Conservation (phyloP, 306 rosid genomes). For the Cicer pinnatifidum region DNA sequence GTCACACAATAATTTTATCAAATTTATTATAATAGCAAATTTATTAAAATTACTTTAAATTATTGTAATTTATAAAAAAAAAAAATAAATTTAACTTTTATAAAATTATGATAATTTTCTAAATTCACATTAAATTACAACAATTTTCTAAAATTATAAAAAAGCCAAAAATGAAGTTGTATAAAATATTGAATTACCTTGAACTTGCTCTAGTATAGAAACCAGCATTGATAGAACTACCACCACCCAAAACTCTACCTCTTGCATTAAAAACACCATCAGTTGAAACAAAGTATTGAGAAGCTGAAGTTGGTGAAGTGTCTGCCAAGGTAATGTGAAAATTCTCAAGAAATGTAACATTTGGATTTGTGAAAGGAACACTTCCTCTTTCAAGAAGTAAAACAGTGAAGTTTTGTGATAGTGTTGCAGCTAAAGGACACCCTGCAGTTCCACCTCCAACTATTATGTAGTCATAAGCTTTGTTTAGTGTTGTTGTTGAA, state of each 20-base stretch:
- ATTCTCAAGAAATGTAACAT: conserved; percentile 68
- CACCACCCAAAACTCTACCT: conserved; percentile 90
- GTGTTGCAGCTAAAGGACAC: conserved; percentile 92
- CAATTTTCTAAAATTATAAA: too few species aligned
- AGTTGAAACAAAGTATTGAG: conserved; percentile 75
- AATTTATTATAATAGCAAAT: too few species aligned
- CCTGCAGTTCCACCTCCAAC: conserved; percentile 97
- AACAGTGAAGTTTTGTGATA: conserved; percentile 73
- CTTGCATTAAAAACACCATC: conserved; percentile 87
- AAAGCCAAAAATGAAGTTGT: too few species aligned
- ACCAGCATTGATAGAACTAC: conserved; percentile 83
- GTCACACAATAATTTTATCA: too few species aligned
- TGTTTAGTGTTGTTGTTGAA: conserved; percentile 48
- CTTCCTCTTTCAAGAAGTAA: conserved; percentile 86
- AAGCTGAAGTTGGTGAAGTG: conserved; percentile 75
- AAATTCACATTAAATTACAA: too few species aligned
- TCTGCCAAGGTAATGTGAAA: conserved; percentile 82
- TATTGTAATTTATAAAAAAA: too few species aligned
- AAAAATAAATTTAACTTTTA: too few species aligned
- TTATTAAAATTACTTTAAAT: too few species aligned
- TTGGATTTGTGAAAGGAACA: conserved; percentile 76
- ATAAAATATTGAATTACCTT: conserved; percentile 50
- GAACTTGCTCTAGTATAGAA: conserved; percentile 87
- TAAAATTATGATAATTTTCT: too few species aligned
- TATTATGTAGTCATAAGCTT: conserved; percentile 75